Percentiles rank a stretch among this genome's conserved stretches.
Evolutionary conservation across 1,284 basidiomycete species (phyloP).

Genomic region (Jaminaea rosea): DNA sequence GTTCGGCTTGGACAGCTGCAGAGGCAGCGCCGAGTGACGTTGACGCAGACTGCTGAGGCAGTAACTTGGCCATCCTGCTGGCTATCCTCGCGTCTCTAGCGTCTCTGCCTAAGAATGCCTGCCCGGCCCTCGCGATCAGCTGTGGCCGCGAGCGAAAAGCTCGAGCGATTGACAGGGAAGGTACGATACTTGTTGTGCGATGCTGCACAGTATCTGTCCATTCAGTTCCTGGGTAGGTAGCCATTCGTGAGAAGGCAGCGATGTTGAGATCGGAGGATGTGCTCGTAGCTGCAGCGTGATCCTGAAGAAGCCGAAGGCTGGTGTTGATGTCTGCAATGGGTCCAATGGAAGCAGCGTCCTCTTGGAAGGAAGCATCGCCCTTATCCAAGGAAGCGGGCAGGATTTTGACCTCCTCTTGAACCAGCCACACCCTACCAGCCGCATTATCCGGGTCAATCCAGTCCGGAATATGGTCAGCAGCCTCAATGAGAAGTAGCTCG

Average conservation of each 20-base stretch:
- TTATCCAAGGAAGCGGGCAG: constrained; percentile 61
- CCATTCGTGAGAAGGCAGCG: constrained; percentile 29
- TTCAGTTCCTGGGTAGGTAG: constrained; percentile 52
- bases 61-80: constrained; percentile 79
- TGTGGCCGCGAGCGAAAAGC: constrained; percentile 60
- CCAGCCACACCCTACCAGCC: constrained; percentile 88
- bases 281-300: constrained; percentile 50
- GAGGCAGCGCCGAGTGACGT: constrained; percentile 65
- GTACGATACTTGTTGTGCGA: constrained; percentile 68
- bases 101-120: constrained; percentile 86
- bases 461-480: constrained; percentile 73
- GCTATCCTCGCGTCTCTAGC: constrained; percentile 57
- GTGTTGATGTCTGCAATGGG: background rate
- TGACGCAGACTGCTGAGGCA: no score
- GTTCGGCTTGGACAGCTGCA: constrained; percentile 19
- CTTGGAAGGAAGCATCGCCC: constrained; percentile 46
- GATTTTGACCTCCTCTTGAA: constrained; percentile 70
- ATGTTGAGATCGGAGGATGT: constrained; percentile 48
- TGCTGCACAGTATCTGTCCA: constrained; percentile 39
- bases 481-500: constrained; percentile 92
- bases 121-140: constrained; percentile 73
- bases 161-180: constrained; percentile 69
- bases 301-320: background rate
- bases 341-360: background rate
- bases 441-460: constrained; percentile 89